phyloP scores from a whole-genome alignment of 176 grass and related monocot species.

The Miscanthus lutarioriparius region DNA sequence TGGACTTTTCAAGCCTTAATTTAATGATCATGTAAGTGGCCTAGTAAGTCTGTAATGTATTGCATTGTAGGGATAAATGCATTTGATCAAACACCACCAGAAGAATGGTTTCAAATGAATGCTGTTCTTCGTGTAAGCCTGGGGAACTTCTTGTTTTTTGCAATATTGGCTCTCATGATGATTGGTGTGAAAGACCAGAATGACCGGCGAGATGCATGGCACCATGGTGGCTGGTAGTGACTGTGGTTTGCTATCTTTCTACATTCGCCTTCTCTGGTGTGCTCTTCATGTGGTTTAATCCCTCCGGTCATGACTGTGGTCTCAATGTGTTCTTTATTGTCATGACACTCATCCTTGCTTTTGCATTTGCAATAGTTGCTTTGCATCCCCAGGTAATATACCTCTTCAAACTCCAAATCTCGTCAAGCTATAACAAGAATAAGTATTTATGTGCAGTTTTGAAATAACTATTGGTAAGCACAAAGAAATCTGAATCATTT shows the following conservation, averaged over 20 bases:
- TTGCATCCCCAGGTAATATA: constrained; percentile 78
- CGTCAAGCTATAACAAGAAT: neutral
- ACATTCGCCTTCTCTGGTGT: constrained; percentile 76
- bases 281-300: constrained; percentile 96
- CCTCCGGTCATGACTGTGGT: constrained; percentile 83
- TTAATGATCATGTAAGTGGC: neutral
- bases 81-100: constrained; percentile 44
- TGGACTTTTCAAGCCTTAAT: neutral
- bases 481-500: neutral
- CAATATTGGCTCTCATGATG: constrained; percentile 79
- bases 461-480: constrained; percentile 9
- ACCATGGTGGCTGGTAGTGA: constrained; percentile 84
- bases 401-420: neutral
- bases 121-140: constrained; percentile 90
- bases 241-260: constrained; percentile 78
- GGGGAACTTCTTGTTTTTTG: constrained; percentile 94
- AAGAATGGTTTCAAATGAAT: constrained; percentile 95
- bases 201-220: constrained; percentile 82
- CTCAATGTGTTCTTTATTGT: constrained; percentile 95
- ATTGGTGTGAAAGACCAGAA: constrained; percentile 94
- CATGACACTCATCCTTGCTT: constrained; percentile 93
- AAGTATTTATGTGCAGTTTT: neutral
- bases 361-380: constrained; percentile 80
- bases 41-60: constrained; percentile 15
- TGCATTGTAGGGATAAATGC: constrained; percentile 53